phyloP scores from a whole-genome alignment of 495 filamentous ascomycete species.

The Lophium mytilinum region DNA sequence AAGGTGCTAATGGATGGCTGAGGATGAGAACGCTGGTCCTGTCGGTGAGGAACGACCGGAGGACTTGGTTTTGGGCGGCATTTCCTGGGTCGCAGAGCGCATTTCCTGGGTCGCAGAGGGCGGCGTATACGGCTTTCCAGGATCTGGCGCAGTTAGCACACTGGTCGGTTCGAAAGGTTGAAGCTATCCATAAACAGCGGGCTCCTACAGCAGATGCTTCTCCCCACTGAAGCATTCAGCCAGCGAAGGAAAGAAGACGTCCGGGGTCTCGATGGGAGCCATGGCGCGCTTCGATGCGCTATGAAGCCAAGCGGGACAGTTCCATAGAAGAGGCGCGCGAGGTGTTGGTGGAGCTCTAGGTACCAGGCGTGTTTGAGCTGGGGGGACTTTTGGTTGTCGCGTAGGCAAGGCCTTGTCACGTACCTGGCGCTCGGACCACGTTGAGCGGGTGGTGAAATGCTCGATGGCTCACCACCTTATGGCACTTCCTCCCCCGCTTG shows the following conservation, averaged over 20 bases:
- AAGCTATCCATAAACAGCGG: too few species aligned
- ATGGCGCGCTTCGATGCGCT: conserved; percentile 23
- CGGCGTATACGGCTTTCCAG: conserved; percentile 65
- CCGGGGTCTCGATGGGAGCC: conserved; percentile 11
- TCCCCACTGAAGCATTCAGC: conserved; percentile 20
- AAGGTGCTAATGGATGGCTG: conserved; percentile 54
- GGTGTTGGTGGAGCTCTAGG: too few species aligned
- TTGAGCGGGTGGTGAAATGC: too few species aligned
- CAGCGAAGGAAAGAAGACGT: conserved; percentile 9
- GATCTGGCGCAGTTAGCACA: conserved; percentile 45
- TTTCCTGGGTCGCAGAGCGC: conserved; percentile 48
- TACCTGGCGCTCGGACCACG: too few species aligned
- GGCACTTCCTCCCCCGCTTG: too few species aligned
- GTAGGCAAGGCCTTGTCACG: too few species aligned
- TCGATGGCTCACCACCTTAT: too few species aligned
- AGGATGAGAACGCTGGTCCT: conserved; percentile 58
- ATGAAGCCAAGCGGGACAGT: not conserved
- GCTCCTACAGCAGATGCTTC: conserved; percentile 18
- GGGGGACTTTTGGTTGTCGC: too few species aligned
- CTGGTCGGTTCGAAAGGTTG: not conserved
- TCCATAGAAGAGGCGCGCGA: conserved; percentile 8
- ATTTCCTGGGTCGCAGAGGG: conserved; percentile 47
- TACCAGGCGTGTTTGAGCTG: too few species aligned
- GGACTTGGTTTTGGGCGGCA: conserved; percentile 39
- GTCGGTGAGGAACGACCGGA: conserved; percentile 53